Evolutionary conservation across 73 alveolate genomes (phyloP).

Genomic region (Symbiodinium natans): DNA sequence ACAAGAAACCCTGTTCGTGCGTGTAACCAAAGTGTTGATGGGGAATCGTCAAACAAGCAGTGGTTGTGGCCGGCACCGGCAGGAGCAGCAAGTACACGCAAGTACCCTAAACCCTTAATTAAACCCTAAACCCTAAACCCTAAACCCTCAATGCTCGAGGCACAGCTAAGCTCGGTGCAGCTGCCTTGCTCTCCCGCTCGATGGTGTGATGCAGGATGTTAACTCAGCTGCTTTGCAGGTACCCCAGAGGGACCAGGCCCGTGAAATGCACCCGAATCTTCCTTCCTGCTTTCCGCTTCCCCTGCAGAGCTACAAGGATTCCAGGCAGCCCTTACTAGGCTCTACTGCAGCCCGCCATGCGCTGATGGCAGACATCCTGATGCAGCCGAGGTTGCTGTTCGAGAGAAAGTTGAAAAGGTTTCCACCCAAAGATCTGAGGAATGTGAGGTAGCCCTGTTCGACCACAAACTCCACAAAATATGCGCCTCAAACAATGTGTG

Average conservation of each 20-base stretch:
- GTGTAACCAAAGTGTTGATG: background rate
- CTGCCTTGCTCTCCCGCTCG: conserved; percentile 12
- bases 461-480: background rate
- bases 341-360: too few relatives aligned
- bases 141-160: background rate
- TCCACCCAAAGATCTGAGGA: conserved; percentile 25
- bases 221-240: background rate
- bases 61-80: background rate
- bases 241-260: background rate
- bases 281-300: background rate
- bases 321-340: too few relatives aligned
- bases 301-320: background rate
- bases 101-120: background rate
- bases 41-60: background rate
- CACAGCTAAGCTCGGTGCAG: background rate
- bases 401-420: conserved; percentile 29
- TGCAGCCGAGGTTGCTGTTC: conserved; percentile 17
- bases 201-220: conserved; percentile 23
- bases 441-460: conserved; percentile 26
- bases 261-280: background rate
- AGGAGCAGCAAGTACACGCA: background rate
- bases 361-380: too few relatives aligned
- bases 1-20: background rate
- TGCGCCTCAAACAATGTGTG: background rate
- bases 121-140: background rate